These are phyloP conservation scores for Whalleya microplaca DNA, from an alignment of 2,329 filamentous ascomycete species.

Conservation along the genomic window DNA sequence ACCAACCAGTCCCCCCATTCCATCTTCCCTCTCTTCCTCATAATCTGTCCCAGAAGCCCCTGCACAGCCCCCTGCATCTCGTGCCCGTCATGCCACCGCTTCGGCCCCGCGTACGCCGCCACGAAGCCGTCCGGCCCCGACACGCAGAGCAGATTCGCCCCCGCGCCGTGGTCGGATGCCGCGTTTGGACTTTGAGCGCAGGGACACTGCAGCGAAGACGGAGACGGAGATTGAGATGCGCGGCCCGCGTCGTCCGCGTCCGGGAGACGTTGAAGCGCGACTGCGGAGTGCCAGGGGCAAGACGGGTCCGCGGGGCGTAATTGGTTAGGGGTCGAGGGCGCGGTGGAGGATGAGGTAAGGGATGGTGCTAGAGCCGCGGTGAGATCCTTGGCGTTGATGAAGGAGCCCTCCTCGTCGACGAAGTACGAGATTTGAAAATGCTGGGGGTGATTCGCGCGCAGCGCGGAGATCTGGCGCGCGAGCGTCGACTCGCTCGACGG, in stretches of 20 bases:
- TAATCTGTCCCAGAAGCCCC: conserved; percentile 67
- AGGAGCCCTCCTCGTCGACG: conserved; percentile 77
- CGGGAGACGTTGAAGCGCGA: conserved; percentile 25
- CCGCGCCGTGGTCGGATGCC: conserved; percentile 12
- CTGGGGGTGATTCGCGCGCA: conserved; percentile 60
- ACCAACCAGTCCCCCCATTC: conserved; percentile 34
- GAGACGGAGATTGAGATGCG: too few species aligned
- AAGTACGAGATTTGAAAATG: conserved; percentile 72
- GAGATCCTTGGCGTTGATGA: conserved; percentile 62
- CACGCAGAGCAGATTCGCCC: conserved; percentile 68
- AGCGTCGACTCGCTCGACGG: conserved; percentile 30
- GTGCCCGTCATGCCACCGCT: conserved; percentile 71
- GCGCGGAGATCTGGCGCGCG: conserved; percentile 58
- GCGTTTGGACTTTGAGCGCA: too few species aligned
- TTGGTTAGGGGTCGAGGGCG: conserved; percentile 12
- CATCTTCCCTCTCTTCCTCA: conserved; percentile 44
- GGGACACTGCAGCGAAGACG: too few species aligned
- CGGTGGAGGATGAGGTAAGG: not conserved
- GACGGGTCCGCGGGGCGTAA: conserved; percentile 23
- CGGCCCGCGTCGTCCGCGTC: conserved; percentile 37
- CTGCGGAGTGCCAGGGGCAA: conserved; percentile 36
- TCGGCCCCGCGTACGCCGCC: conserved; percentile 76
- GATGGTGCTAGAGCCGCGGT: conserved; percentile 33
- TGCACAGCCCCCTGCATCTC: conserved; percentile 76
- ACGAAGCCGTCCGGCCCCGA: conserved; percentile 94